Evolutionary conservation across 306 rosid genomes (phyloP).

Genomic region (Trifolium subterraneum): DNA sequence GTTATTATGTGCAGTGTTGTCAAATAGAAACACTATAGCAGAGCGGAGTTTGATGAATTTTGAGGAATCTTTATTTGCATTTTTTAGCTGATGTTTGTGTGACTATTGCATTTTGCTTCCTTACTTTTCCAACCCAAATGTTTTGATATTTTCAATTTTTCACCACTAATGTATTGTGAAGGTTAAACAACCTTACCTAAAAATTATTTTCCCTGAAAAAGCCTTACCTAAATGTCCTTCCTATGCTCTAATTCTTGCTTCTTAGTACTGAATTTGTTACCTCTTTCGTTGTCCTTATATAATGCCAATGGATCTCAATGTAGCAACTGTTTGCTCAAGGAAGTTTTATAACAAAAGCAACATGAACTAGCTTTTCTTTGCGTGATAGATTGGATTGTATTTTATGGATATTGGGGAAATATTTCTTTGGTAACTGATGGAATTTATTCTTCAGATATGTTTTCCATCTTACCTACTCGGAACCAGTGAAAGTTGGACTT

Average conservation of each 20-base stretch:
- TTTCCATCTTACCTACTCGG: constrained; percentile 92
- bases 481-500: constrained; percentile 87
- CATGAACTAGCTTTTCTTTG: constrained; percentile 3
- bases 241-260: not conserved
- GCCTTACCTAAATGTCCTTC: not conserved
- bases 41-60: not conserved
- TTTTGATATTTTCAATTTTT: too few relatives aligned
- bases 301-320: not conserved
- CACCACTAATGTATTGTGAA: too few relatives aligned
- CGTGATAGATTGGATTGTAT: constrained; percentile 13
- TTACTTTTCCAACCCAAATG: too few relatives aligned
- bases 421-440: constrained; percentile 3
- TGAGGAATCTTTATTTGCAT: not conserved
- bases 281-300: not conserved
- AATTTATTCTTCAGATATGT: constrained; percentile 69
- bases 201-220: not conserved
- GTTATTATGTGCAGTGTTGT: constrained; percentile 8
- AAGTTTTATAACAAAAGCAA: constrained; percentile 14
- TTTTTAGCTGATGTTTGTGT: too few relatives aligned
- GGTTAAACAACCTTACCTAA: too few relatives aligned
- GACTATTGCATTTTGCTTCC: too few relatives aligned
- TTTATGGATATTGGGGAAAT: constrained; percentile 13
- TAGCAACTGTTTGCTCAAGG: constrained; percentile 3
- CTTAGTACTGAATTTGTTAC: not conserved
- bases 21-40: not conserved